phyloP scores from a whole-genome alignment of 768 basidiomycete genomes.

The Termitomyces eurrhizus region DNA sequence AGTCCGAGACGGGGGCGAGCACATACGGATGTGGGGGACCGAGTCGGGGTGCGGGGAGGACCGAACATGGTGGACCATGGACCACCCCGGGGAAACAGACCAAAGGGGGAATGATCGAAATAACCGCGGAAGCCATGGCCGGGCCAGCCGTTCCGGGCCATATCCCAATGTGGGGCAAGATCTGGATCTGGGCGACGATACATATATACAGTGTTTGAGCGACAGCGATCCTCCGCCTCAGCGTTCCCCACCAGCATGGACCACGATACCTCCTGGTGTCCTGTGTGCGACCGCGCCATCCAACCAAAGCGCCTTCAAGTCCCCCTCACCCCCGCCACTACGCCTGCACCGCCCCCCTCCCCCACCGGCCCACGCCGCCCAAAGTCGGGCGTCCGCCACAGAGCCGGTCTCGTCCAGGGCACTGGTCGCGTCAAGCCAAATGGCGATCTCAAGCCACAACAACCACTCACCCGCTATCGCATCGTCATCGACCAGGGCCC shows the following conservation, averaged over 20 bases:
- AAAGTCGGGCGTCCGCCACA: constrained; percentile 18
- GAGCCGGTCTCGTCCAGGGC: constrained; percentile 56
- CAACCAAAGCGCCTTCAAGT: constrained; percentile 70
- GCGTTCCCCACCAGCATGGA: constrained; percentile 26
- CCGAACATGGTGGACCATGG: constrained; percentile 4
- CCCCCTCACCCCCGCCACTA: constrained; percentile 33
- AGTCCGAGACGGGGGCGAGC: constrained; percentile 1
- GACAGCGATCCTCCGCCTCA: constrained; percentile 13
- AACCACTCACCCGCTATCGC: constrained; percentile 33
- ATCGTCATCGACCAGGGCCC: constrained; percentile 77
- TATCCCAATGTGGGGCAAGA: constrained; percentile 15
- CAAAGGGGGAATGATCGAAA: constrained; percentile 12
- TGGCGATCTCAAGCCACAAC: constrained; percentile 43
- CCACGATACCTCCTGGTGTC: constrained; percentile 78
- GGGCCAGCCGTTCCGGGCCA: constrained; percentile 12
- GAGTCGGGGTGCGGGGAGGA: constrained; percentile 2
- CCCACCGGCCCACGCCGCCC: constrained; percentile 19
- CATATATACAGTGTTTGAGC: background rate
- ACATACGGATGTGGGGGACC: background rate
- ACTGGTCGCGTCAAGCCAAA: constrained; percentile 55
- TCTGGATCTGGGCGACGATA: constrained; percentile 22
- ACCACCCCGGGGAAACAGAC: constrained; percentile 5
- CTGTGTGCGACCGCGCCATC: constrained; percentile 73
- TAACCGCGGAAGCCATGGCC: constrained; percentile 19
- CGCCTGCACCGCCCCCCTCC: constrained; percentile 40